Evolutionary conservation across 2,329 filamentous ascomycete species (phyloP).

Genomic region (Colletotrichum sp.): DNA sequence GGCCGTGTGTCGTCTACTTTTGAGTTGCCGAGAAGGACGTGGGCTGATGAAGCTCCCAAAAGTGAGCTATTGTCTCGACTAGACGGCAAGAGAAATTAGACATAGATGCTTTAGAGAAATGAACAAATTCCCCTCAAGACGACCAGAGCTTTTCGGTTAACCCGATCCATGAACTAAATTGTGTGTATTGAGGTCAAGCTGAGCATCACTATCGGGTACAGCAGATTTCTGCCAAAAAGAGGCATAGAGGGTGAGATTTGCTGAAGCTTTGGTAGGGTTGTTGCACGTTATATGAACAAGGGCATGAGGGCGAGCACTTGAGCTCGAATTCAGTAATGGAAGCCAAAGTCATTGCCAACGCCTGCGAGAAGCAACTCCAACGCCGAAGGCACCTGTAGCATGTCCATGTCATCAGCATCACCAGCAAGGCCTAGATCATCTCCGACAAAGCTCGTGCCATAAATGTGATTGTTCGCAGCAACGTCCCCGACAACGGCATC

Average conservation of each 20-base stretch:
- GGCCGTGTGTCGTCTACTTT: constrained; percentile 71
- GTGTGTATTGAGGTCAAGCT: background rate
- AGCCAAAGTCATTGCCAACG: constrained; percentile 20
- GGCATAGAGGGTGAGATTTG: background rate
- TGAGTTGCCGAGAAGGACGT: constrained; percentile 61
- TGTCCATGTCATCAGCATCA: constrained; percentile 20
- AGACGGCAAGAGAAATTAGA: background rate
- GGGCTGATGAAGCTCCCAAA: constrained; percentile 26
- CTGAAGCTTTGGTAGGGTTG: background rate
- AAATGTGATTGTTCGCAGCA: background rate
- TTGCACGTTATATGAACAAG: background rate
- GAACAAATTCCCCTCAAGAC: background rate
- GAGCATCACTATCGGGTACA: background rate
- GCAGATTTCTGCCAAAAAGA: background rate
- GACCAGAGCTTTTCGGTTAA: background rate
- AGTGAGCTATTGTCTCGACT: background rate
- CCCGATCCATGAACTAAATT: background rate
- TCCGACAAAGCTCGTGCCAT: background rate
- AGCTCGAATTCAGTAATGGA: background rate
- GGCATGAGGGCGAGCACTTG: background rate
- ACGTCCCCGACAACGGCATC: background rate
- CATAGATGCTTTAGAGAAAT: background rate
- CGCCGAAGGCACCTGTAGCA: constrained; percentile 32
- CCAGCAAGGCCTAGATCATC: constrained; percentile 9
- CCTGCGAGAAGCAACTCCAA: constrained; percentile 36